These are phyloP conservation scores for Fusarium sp. DNA, from an alignment of 2,329 filamentous ascomycete species.

Conservation along the genomic window DNA sequence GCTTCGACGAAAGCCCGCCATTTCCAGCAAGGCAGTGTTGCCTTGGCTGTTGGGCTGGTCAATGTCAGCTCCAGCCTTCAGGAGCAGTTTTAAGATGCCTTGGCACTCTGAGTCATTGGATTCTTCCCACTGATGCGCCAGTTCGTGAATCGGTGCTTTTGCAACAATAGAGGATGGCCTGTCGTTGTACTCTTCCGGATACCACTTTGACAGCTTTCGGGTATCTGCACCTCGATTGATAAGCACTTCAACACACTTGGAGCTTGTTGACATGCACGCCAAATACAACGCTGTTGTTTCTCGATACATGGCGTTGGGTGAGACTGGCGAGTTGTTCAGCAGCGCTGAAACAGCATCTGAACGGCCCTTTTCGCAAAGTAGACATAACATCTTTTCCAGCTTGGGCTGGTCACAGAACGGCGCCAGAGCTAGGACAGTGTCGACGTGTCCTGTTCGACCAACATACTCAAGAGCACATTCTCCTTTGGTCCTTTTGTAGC, in stretches of 20 bases:
- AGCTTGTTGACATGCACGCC: constrained; percentile 17
- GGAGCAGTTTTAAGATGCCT: constrained; percentile 17
- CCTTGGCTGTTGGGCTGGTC: constrained; percentile 8
- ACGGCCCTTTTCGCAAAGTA: constrained; percentile 18
- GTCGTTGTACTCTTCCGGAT: not conserved
- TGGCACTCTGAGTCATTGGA: constrained; percentile 17
- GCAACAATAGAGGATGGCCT: not conserved
- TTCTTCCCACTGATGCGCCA: constrained; percentile 13
- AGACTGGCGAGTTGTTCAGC: constrained; percentile 26
- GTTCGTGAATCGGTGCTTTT: constrained; percentile 17
- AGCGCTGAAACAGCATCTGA: constrained; percentile 29
- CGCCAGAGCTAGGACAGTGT: constrained; percentile 28
- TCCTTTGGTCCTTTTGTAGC: constrained; percentile 4
- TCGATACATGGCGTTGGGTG: constrained; percentile 21
- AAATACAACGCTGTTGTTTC: constrained; percentile 27
- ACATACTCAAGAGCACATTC: constrained; percentile 36
- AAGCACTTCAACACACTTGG: constrained; percentile 26
- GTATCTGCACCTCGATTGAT: constrained; percentile 34
- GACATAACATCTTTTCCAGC: constrained; percentile 37
- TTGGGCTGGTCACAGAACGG: constrained; percentile 28
- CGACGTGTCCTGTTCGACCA: constrained; percentile 28
- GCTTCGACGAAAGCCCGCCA: not conserved
- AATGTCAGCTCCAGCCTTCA: constrained; percentile 29
- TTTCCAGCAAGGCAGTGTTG: constrained; percentile 12
- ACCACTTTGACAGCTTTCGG: constrained; percentile 6